Base-by-base conservation (phyloP, 768 basidiomycete species). In the Lentinus brumalis region DNA sequence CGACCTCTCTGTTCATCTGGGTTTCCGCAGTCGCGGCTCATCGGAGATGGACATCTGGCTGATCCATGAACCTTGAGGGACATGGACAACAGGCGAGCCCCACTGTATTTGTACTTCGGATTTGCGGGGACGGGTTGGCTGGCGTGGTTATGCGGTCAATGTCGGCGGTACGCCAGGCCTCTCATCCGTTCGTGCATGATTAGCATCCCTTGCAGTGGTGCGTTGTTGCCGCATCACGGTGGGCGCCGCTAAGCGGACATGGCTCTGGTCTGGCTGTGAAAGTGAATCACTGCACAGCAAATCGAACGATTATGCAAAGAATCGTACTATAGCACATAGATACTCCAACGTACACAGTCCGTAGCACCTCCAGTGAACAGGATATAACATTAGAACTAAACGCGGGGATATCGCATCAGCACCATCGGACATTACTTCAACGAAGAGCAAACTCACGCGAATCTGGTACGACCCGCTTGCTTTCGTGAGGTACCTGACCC, bases 401-500 rank as follows among this genome's bases (percentile, higher is more conserved):
- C 40, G 53, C 32, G 35, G 10, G 39, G 7, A 12, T 41, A 7
- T 16, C 12, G 39, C 16, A 32, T 52, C 32, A 35, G 32, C 45
- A 41, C n/a, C 30, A 18, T 4, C 2, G 5, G 30, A 31, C 11
- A 21, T 14, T 18, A 32, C 2, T 12, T n/a, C 12, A 10, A 29
- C 14, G 21, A 21, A 15, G 15, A 18, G 4, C 29, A 32, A 1
- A 61, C 66, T 50, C 40, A 96, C 95, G 79, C 96, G 78, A 64
- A 98, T 87, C 77, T 98, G 96, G 77, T 98, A 98, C 4, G 86
- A 80, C 50, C 96, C 95, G 69, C 88, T 95, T 6, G 94, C 93
- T 76, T 96, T 96, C 26, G 94, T 94, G 58, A 97, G 83, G 71
- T 96, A 97, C 56, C 95, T 80, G 42, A 96, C 95, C 95, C 95